phyloP scores from a whole-genome alignment of 1,284 basidiomycete species.

The Trichosporon sp. region DNA sequence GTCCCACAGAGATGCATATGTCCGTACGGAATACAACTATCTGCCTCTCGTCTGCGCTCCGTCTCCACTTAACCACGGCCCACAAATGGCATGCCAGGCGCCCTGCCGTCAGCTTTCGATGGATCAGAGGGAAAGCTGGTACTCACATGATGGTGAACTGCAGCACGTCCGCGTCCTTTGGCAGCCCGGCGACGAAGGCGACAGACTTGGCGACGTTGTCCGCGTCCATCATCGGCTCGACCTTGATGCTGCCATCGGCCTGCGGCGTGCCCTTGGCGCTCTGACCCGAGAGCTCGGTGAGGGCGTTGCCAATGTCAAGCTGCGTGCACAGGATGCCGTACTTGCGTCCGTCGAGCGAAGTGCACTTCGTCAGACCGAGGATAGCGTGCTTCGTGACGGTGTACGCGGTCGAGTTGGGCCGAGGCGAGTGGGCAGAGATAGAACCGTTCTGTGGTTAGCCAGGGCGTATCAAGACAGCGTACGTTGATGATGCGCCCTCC shows the following conservation, averaged over 20 bases:
- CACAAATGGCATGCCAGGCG: conserved; percentile 20
- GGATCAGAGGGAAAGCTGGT: no score
- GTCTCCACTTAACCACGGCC: conserved; percentile 11
- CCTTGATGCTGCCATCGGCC: conserved; percentile 58
- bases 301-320: conserved; percentile 73
- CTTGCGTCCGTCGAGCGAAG: conserved; percentile 66
- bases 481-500: conserved; percentile 75
- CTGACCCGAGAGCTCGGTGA: conserved; percentile 56
- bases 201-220: conserved; percentile 65
- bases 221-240: conserved; percentile 53
- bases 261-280: conserved; percentile 56
- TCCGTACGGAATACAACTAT: not conserved
- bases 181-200: conserved; percentile 64
- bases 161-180: conserved; percentile 63
- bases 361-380: conserved; percentile 65
- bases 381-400: conserved; percentile 74
- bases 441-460: conserved; percentile 56
- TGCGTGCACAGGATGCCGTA: conserved; percentile 70
- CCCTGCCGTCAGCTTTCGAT: conserved; percentile 11
- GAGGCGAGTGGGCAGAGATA: conserved; percentile 65
- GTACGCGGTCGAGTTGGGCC: conserved; percentile 60
- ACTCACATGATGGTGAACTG: conserved; percentile 58
- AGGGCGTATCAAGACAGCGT: not conserved
- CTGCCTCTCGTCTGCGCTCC: no score
- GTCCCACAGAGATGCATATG: not conserved